A percentile compares a stretch with the other conserved stretches of the same genome.
Evolutionary conservation across 116 monocot genomes (phyloP).

Genomic region (Zostera marina): DNA sequence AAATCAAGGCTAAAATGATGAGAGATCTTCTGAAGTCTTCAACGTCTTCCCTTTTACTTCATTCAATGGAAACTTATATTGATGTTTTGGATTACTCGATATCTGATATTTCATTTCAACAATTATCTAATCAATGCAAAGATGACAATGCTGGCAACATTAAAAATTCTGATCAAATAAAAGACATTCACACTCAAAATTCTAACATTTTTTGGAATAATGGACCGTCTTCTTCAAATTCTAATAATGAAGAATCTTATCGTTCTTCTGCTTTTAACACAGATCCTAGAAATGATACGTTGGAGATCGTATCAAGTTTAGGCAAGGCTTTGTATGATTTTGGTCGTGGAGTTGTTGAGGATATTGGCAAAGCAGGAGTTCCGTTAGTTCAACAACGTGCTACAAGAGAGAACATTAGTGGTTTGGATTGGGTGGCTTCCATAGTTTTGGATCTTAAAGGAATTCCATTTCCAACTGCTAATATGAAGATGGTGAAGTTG

Average conservation of each 20-base stretch:
- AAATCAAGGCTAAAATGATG: constrained; percentile 96
- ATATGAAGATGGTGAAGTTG: constrained; percentile 40
- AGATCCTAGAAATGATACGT: constrained; percentile 55
- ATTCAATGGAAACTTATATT: constrained; percentile 59
- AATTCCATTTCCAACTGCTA: constrained; percentile 83
- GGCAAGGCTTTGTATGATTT: constrained; percentile 95
- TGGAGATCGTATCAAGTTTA: constrained; percentile 67
- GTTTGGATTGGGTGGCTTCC: constrained; percentile 18
- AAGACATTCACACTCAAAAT: constrained; percentile 10
- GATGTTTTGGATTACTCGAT: constrained; percentile 93
- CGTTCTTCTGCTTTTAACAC: constrained; percentile 11
- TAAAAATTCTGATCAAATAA: constrained; percentile 5
- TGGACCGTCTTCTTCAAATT: constrained; percentile 14
- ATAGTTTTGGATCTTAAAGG: constrained; percentile 63
- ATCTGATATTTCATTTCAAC: constrained; percentile 54
- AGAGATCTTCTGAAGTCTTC: constrained; percentile 76
- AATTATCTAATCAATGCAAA: constrained; percentile 11
- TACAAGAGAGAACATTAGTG: constrained; percentile 10
- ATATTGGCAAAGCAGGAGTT: constrained; percentile 56
- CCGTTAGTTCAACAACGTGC: constrained; percentile 12
- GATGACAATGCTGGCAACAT: constrained; percentile 11
- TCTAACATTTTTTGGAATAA: constrained; percentile 1
- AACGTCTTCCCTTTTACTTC: constrained; percentile 40
- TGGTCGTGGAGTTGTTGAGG: constrained; percentile 88
- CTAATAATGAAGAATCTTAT: constrained; percentile 14